A percentile compares a stretch with the other conserved stretches of the same genome.
These are phyloP conservation scores for Gracilariopsis chorda DNA, from an alignment of 23 red algal genomes.

Conservation along the genomic window DNA sequence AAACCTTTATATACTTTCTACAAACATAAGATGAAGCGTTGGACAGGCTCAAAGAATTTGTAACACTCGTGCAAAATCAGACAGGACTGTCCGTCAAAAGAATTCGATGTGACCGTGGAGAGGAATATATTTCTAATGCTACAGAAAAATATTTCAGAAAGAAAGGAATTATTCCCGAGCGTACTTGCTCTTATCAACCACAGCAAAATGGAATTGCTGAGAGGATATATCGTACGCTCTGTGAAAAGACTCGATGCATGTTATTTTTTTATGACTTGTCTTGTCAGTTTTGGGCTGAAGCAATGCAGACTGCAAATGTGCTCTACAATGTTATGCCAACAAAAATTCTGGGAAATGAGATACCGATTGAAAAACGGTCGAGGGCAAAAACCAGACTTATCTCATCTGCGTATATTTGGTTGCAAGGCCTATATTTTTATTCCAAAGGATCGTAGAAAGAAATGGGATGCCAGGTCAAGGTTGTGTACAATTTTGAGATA, in stretches of 20 bases:
- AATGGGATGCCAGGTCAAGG: not conserved
- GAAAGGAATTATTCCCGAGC: not conserved
- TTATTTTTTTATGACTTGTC: not conserved
- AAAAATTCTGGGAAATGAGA: not conserved
- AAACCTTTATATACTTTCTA: not conserved
- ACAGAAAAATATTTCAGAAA: not conserved
- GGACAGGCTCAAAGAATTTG: not conserved
- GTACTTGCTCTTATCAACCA: not conserved
- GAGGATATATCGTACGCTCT: slow-evolving; percentile 8
- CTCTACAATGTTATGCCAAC: not conserved
- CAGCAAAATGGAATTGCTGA: slow-evolving; percentile 32
- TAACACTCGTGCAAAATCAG: not conserved
- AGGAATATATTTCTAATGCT: not conserved
- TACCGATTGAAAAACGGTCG: not conserved
- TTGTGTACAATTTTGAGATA: not conserved
- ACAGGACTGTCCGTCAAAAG: not conserved
- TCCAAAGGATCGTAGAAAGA: not conserved
- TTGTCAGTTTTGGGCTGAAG: slow-evolving; percentile 9
- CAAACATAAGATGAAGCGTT: not conserved
- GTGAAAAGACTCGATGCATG: slow-evolving; percentile 16
- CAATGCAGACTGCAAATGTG: not conserved
- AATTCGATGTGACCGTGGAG: not conserved
- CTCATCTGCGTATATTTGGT: not conserved
- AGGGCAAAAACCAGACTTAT: not conserved
- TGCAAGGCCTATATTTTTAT: not conserved